A percentile compares a stretch with the other conserved stretches of the same genome.
Conservation (phyloP, 331 rosid genomes). For the Cydonia oblonga region DNA sequence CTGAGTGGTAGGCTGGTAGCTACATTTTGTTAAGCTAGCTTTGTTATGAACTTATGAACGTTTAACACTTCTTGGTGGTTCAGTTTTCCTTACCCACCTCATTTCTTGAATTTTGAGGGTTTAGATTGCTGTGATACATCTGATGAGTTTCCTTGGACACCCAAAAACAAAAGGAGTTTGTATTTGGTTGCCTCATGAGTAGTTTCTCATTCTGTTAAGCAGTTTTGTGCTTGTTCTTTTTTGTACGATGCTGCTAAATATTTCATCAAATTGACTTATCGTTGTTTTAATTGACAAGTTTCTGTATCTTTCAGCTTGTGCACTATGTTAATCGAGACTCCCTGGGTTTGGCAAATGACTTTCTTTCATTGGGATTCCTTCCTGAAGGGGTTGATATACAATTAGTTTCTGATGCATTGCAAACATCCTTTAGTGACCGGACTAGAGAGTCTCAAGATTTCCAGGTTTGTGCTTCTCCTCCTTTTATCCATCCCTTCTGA, state of each 20-base stretch:
- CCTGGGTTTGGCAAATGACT: slow-evolving; percentile 95
- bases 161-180: neutral
- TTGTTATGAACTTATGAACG: neutral
- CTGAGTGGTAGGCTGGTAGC: neutral
- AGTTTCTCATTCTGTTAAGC: neutral
- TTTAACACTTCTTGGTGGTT: neutral
- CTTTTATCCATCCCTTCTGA: slow-evolving; percentile 1
- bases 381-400: slow-evolving; percentile 71
- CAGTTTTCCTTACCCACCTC: neutral
- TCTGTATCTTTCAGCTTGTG: slow-evolving; percentile 74
- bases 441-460: slow-evolving; percentile 67
- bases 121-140: neutral
- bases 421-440: slow-evolving; percentile 47
- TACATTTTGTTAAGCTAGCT: neutral
- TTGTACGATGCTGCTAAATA: neutral
- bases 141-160: neutral
- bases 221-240: slow-evolving; percentile 4
- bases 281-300: slow-evolving; percentile 14
- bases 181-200: neutral
- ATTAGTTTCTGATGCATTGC: slow-evolving; percentile 61
- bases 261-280: neutral
- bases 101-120: neutral
- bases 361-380: slow-evolving; percentile 88
- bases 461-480: slow-evolving; percentile 50
- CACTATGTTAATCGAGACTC: slow-evolving; percentile 97